Evolutionary conservation across 177 flowering plant species (phyloP).

Genomic region (Vitis hybrid): DNA sequence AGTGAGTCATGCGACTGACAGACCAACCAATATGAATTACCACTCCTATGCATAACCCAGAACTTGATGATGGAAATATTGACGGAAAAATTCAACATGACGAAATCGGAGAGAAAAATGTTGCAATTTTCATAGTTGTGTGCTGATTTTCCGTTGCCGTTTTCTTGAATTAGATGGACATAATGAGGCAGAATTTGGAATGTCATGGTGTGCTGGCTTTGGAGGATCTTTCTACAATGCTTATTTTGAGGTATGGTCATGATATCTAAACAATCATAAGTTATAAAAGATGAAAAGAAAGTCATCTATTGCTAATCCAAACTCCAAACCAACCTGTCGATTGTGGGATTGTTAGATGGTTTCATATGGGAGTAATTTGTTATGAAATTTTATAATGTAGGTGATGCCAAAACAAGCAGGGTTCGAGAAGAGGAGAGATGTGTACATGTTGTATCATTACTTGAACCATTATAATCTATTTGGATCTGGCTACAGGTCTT

Average conservation of each 20-base stretch:
- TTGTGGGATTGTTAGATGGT: too few species aligned
- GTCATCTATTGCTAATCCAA: too few species aligned
- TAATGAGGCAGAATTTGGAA: slow-evolving; percentile 96
- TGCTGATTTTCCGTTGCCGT: slow-evolving; percentile 3
- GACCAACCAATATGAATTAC: too few species aligned
- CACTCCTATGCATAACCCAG: too few species aligned
- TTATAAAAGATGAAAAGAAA: too few species aligned
- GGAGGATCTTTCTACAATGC: slow-evolving; percentile 81
- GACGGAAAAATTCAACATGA: too few species aligned
- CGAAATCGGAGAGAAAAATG: too few species aligned
- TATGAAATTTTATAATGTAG: slow-evolving; percentile 29
- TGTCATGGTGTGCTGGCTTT: slow-evolving; percentile 99
- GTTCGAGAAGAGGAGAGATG: slow-evolving; percentile 79
- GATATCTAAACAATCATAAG: too few species aligned
- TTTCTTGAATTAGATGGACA: slow-evolving; percentile 73
- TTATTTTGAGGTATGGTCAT: slow-evolving; percentile 77
- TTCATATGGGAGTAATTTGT: neutral
- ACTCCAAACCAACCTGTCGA: too few species aligned
- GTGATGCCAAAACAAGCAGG: slow-evolving; percentile 97
- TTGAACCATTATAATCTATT: slow-evolving; percentile 90
- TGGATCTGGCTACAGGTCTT: slow-evolving; percentile 87
- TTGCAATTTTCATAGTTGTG: neutral
- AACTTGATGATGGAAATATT: too few species aligned
- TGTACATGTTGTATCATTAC: slow-evolving; percentile 88
- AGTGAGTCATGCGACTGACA: too few species aligned